Conservation (phyloP, 768 basidiomycete species). For the Boletus edulis region DNA sequence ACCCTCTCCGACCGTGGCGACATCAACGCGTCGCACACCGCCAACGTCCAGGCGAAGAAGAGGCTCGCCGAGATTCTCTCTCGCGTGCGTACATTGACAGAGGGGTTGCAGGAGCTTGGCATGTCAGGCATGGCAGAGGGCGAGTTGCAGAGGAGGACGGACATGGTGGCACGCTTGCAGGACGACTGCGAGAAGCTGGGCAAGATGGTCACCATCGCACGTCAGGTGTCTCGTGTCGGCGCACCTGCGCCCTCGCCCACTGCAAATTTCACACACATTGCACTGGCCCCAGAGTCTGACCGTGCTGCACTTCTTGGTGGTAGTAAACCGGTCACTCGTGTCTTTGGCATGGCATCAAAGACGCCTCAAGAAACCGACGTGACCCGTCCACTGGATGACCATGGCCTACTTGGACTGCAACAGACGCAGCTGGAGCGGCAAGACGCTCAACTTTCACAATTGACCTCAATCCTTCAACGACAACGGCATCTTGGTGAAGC, state of each 20-base stretch:
- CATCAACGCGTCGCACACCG: constrained; percentile 67
- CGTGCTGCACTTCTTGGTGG: constrained; percentile 63
- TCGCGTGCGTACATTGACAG: constrained; percentile 69
- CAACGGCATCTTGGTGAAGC: constrained; percentile 86
- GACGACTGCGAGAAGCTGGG: constrained; percentile 90
- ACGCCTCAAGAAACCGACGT: constrained; percentile 75
- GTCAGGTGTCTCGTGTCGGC: constrained; percentile 45
- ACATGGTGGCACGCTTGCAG: constrained; percentile 83
- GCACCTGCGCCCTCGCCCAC: constrained; percentile 29
- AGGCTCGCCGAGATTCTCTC: constrained; percentile 75
- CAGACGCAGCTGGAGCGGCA: constrained; percentile 79
- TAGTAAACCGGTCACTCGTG: constrained; percentile 57
- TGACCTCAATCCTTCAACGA: constrained; percentile 79
- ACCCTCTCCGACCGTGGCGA: constrained; percentile 76
- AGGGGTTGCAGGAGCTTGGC: constrained; percentile 63
- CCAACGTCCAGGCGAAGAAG: constrained; percentile 84
- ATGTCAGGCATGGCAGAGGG: constrained; percentile 81
- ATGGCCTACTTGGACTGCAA: constrained; percentile 78
- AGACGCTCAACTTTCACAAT: constrained; percentile 73
- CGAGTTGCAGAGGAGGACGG: constrained; percentile 86
- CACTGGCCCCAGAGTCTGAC: constrained; percentile 49
- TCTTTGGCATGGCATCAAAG: constrained; percentile 66
- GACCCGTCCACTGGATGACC: constrained; percentile 86
- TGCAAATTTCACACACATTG: constrained; percentile 25
- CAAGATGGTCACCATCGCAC: constrained; percentile 79